Evolutionary conservation across 2,329 filamentous ascomycete genomes (phyloP).

Genomic region (Epichloe elymi): DNA sequence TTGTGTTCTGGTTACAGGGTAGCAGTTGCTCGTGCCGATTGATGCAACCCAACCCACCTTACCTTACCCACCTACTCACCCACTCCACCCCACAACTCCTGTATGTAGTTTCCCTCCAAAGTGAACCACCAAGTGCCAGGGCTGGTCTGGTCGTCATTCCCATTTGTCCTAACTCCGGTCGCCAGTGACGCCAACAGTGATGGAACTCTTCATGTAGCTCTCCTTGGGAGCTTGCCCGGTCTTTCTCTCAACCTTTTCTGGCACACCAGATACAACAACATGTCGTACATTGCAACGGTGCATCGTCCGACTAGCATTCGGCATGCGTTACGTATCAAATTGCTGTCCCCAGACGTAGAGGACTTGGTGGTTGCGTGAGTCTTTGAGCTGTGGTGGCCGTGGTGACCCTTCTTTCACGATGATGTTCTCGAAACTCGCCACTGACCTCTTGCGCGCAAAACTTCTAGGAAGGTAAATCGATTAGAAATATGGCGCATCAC

Average conservation of each 20-base stretch:
- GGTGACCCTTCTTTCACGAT: background rate
- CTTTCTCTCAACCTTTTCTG: background rate
- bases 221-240: slow-evolving; percentile 9
- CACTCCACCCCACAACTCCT: background rate
- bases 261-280: slow-evolving; percentile 24
- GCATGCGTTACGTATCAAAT: slow-evolving; percentile 69
- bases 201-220: slow-evolving; percentile 17
- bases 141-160: background rate
- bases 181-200: slow-evolving; percentile 3
- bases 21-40: too few relatives aligned
- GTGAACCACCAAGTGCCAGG: too few relatives aligned
- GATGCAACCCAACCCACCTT: too few relatives aligned
- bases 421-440: background rate
- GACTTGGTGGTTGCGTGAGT: slow-evolving; percentile 79
- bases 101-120: background rate
- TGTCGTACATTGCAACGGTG: slow-evolving; percentile 93
- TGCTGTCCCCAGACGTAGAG: slow-evolving; percentile 62
- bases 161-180: slow-evolving; percentile 1
- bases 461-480: slow-evolving; percentile 62
- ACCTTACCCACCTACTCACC: too few relatives aligned
- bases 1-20: too few relatives aligned
- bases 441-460: slow-evolving; percentile 3
- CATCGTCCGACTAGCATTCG: slow-evolving; percentile 85
- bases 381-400: background rate
- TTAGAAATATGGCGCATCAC: slow-evolving; percentile 69